A percentile compares a stretch with the other conserved stretches of the same genome.
These are phyloP conservation scores for Saccharomycopsis fibuligera DNA, from an alignment of 805 yeast genomes.

Conservation along the genomic window DNA sequence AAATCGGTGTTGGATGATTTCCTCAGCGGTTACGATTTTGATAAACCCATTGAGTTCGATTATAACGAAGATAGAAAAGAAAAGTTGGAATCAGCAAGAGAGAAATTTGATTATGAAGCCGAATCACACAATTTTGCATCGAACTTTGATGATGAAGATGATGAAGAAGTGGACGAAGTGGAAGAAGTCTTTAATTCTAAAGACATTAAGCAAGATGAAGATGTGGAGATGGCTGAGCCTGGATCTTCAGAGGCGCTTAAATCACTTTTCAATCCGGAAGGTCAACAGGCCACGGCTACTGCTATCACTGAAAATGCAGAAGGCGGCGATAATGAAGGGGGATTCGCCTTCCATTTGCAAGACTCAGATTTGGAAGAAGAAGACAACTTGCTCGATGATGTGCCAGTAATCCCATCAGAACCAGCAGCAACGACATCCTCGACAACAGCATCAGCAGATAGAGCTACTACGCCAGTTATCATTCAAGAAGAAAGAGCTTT, in stretches of 20 bases:
- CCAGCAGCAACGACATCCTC: not conserved
- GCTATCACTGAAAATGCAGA: slow-evolving; percentile 22
- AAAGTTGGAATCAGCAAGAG: slow-evolving; percentile 33
- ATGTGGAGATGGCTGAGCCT: slow-evolving; percentile 30
- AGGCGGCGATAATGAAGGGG: slow-evolving; percentile 24
- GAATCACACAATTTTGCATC: slow-evolving; percentile 22
- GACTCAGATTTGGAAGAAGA: slow-evolving; percentile 25
- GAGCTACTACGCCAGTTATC: not conserved
- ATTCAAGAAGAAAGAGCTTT: slow-evolving; percentile 39
- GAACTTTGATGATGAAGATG: slow-evolving; percentile 27
- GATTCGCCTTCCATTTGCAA: slow-evolving; percentile 24
- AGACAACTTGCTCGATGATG: no score
- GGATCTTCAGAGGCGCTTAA: slow-evolving; percentile 9
- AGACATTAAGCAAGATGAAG: slow-evolving; percentile 28
- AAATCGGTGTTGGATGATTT: slow-evolving; percentile 42
- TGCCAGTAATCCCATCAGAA: not conserved
- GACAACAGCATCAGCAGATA: not conserved
- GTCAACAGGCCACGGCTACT: slow-evolving; percentile 1
- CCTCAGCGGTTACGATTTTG: slow-evolving; percentile 44
- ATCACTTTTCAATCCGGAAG: slow-evolving; percentile 13
- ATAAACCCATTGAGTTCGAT: slow-evolving; percentile 40
- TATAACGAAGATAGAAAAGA: slow-evolving; percentile 31
- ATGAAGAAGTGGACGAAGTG: slow-evolving; percentile 31
- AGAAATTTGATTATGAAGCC: slow-evolving; percentile 43
- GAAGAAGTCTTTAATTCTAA: slow-evolving; percentile 31